Evolutionary conservation across 1,284 basidiomycete genomes (phyloP).

Genomic region (Boletus semigastroideus): DNA sequence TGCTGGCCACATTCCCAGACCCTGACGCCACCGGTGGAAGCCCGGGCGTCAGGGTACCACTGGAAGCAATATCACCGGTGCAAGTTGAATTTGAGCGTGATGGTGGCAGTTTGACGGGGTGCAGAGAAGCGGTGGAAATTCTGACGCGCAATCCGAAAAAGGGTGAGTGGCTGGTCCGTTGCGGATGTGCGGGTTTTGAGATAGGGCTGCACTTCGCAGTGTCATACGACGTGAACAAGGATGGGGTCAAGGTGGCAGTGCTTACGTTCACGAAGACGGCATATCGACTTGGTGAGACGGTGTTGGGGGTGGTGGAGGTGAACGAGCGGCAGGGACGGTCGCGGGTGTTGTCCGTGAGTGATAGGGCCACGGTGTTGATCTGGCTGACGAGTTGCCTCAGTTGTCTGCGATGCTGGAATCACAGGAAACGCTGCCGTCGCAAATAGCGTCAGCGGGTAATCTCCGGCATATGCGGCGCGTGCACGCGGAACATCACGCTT

Average conservation of each 20-base stretch:
- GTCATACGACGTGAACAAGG: conserved; percentile 91
- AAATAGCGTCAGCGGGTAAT: conserved; percentile 42
- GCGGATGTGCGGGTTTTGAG: too few relatives aligned
- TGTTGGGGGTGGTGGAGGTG: conserved; percentile 83
- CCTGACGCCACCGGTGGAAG: conserved; percentile 31
- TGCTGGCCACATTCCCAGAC: conserved; percentile 47
- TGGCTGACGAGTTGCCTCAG: conserved; percentile 38
- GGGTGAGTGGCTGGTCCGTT: conserved; percentile 45
- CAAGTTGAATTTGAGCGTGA: conserved; percentile 34
- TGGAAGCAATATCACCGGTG: conserved; percentile 27
- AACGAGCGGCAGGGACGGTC: conserved; percentile 63
- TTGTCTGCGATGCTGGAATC: conserved; percentile 84
- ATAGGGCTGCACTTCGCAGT: conserved; percentile 43
- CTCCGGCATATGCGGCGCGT: conserved; percentile 58
- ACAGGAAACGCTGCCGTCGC: conserved; percentile 75
- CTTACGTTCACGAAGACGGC: conserved; percentile 90
- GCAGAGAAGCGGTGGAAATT: conserved; percentile 89
- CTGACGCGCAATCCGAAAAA: conserved; percentile 87
- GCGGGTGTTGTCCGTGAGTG: conserved; percentile 70
- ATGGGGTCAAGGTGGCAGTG: conserved; percentile 82
- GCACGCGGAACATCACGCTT: conserved; percentile 81
- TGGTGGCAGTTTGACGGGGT: conserved; percentile 58
- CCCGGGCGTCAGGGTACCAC: conserved; percentile 32
- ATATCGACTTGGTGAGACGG: conserved; percentile 87
- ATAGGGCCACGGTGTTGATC: background rate